Percentiles rank a stretch among this genome's conserved stretches.
Evolutionary conservation across 2,329 filamentous ascomycete genomes (phyloP).

Genomic region (Calonectria honghensis): DNA sequence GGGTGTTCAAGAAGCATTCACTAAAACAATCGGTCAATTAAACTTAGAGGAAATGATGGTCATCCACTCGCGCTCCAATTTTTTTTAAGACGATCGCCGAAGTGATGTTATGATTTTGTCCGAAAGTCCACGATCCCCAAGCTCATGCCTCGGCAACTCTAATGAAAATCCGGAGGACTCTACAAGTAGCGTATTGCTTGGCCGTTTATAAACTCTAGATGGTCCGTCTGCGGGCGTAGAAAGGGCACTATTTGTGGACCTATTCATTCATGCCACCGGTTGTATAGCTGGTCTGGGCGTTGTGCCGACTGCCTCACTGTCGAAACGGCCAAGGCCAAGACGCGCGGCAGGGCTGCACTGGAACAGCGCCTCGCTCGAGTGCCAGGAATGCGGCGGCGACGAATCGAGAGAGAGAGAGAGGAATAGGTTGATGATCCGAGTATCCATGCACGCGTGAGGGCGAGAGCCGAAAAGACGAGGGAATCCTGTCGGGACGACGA

Average conservation of each 20-base stretch:
- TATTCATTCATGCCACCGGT: background rate
- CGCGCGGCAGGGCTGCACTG: background rate
- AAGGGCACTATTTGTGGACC: background rate
- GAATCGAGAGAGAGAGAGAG: background rate
- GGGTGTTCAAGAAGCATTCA: background rate
- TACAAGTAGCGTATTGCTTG: background rate
- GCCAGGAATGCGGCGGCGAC: background rate
- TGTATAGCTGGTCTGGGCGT: conserved; percentile 11
- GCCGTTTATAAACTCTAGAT: conserved; percentile 8
- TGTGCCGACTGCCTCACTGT: conserved; percentile 3
- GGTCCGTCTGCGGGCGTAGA: conserved; percentile 5
- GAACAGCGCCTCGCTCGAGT: conserved; percentile 4
- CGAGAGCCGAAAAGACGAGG: background rate
- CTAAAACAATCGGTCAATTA: background rate
- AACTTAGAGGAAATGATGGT: conserved; percentile 16
- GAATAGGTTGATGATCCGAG: background rate
- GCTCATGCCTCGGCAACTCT: conserved; percentile 8
- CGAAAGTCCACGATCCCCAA: conserved; percentile 16
- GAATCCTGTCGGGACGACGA: background rate
- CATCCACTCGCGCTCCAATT: background rate
- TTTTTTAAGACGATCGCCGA: background rate
- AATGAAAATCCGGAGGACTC: conserved; percentile 5
- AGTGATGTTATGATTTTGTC: background rate
- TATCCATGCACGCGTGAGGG: background rate
- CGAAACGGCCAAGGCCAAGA: background rate